phyloP scores from a whole-genome alignment of 2,329 filamentous ascomycete genomes.

The Cladosporium sp. region DNA sequence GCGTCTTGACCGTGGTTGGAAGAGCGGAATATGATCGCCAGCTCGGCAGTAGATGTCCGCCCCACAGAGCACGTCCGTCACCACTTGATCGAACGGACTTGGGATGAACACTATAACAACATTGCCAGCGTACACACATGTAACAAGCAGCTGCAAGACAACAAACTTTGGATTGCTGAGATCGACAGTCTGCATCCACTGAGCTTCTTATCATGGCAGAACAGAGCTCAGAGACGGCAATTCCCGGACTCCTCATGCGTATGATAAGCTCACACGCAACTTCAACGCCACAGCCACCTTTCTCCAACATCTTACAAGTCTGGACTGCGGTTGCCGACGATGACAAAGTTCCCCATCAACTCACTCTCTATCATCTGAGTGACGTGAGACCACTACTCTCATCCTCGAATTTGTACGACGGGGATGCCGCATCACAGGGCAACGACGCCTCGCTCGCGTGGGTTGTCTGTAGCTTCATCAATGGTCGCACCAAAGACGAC shows the following conservation, averaged over 20 bases:
- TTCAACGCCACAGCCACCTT: not conserved
- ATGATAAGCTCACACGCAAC: not conserved
- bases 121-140: not conserved
- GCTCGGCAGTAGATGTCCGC: not conserved
- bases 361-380: not conserved
- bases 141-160: too few relatives aligned
- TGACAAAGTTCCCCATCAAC: not conserved
- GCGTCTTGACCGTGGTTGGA: not conserved
- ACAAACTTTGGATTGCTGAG: not conserved
- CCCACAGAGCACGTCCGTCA: not conserved
- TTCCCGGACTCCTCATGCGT: not conserved
- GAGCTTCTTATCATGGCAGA: not conserved
- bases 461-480: not conserved
- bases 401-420: not conserved
- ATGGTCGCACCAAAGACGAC: not conserved
- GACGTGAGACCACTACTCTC: not conserved
- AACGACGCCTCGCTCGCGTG: not conserved
- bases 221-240: not conserved
- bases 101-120: not conserved
- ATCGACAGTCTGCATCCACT: not conserved
- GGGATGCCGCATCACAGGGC: not conserved
- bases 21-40: not conserved
- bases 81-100: too few relatives aligned
- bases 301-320: not conserved
- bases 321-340: constrained; percentile 1